Conservation (phyloP, 169 alveolate species). For the Theileria luwenshuni region DNA sequence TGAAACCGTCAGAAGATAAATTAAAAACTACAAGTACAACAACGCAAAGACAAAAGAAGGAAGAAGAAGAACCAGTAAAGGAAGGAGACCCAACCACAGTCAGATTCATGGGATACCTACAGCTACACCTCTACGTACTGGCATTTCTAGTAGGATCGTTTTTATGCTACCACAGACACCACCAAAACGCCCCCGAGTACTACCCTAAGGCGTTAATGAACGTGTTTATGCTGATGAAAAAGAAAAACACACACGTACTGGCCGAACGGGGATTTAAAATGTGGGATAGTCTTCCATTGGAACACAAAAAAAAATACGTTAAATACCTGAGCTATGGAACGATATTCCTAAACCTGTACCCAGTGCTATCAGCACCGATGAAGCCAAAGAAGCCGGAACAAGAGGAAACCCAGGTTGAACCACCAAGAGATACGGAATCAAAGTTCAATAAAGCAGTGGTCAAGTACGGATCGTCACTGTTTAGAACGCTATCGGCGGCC, state of each 20-base stretch:
- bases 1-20: neutral
- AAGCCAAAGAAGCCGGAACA: conserved; percentile 31
- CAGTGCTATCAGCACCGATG: conserved; percentile 23
- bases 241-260: conserved; percentile 15
- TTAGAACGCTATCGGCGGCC: conserved; percentile 10
- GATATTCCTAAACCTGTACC: conserved; percentile 37
- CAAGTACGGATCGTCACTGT: neutral
- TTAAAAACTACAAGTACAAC: neutral
- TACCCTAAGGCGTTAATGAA: conserved; percentile 35
- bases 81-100: conserved; percentile 26
- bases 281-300: conserved; percentile 36
- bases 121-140: conserved; percentile 36
- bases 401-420: conserved; percentile 13
- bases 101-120: conserved; percentile 13
- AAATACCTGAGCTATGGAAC: conserved; percentile 54
- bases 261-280: conserved; percentile 7
- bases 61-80: neutral
- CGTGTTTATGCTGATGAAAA: conserved; percentile 23
- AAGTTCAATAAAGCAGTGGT: neutral
- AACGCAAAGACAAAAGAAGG: neutral
- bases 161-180: conserved; percentile 43
- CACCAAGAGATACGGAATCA: conserved; percentile 1
- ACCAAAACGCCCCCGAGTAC: conserved; percentile 13
- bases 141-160: conserved; percentile 37
- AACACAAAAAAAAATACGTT: neutral